These are phyloP conservation scores for Candida sp. DNA, from an alignment of 1,139 yeast species.

Conservation along the genomic window DNA sequence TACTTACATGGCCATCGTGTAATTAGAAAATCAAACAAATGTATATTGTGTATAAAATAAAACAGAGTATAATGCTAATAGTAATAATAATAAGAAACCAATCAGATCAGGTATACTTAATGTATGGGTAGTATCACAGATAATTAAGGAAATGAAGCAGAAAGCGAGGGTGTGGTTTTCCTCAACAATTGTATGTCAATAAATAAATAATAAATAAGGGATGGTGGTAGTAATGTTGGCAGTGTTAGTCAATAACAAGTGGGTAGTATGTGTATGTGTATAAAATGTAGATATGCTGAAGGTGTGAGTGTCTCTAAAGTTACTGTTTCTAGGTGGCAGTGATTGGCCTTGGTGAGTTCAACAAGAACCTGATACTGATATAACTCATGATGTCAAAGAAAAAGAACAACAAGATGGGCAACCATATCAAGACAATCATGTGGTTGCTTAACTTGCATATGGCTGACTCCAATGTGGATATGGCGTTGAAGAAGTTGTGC, in stretches of 20 bases:
- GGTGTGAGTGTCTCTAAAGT: no score
- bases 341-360: not conserved
- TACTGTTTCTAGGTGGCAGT: not conserved
- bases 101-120: not conserved
- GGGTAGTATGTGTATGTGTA: not conserved
- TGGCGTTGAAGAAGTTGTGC: not conserved
- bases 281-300: not conserved
- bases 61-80: not conserved
- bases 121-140: not conserved
- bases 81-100: not conserved
- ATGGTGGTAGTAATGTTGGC: no score
- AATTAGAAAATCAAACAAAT: not conserved
- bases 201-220: not conserved
- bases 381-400: slow-evolving; percentile 7
- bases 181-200: not conserved
- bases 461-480: slow-evolving; percentile 5
- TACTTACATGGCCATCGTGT: no score
- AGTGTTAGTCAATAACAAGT: slow-evolving; percentile 1
- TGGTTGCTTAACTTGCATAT: slow-evolving; percentile 5
- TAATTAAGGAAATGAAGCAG: not conserved
- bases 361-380: slow-evolving; percentile 2
- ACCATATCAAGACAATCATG: slow-evolving; percentile 8
- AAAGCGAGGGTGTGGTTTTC: not conserved
- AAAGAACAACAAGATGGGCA: slow-evolving; percentile 10
- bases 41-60: slow-evolving; percentile 2